These are phyloP conservation scores for Diaporthe citri DNA, from an alignment of 2,329 filamentous ascomycete genomes.

Conservation along the genomic window DNA sequence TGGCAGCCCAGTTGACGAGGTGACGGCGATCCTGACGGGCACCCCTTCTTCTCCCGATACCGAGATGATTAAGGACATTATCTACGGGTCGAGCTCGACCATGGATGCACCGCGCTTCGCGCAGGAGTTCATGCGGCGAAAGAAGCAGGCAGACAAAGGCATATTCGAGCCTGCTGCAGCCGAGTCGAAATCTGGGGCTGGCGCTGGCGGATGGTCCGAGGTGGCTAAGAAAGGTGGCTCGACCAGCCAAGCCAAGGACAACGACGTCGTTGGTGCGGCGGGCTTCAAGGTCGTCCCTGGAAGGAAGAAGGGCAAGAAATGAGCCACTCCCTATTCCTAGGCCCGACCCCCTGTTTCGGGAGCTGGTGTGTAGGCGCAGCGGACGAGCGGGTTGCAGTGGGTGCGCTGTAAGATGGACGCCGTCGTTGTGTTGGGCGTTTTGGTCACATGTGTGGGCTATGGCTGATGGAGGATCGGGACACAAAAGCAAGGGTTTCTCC, in stretches of 20 bases:
- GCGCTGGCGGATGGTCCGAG: slow-evolving; percentile 88
- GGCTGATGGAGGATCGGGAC: not conserved
- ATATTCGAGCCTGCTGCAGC: slow-evolving; percentile 73
- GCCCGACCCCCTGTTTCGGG: not conserved
- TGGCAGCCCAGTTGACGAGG: slow-evolving; percentile 76
- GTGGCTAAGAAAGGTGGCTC: slow-evolving; percentile 91
- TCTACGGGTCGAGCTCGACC: slow-evolving; percentile 90
- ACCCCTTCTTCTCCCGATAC: slow-evolving; percentile 60
- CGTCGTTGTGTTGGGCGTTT: not conserved
- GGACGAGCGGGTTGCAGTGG: not conserved
- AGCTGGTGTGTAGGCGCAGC: not conserved
- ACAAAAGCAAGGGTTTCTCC: not conserved
- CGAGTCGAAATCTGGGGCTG: slow-evolving; percentile 57
- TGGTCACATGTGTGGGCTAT: not conserved
- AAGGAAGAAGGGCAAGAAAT: slow-evolving; percentile 93
- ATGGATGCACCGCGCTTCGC: slow-evolving; percentile 95
- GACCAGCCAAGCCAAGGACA: slow-evolving; percentile 59
- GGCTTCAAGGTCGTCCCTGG: slow-evolving; percentile 91
- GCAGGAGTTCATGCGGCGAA: slow-evolving; percentile 92
- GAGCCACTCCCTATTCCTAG: slow-evolving; percentile 38
- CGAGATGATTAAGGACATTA: slow-evolving; percentile 68
- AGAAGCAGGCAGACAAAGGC: slow-evolving; percentile 93
- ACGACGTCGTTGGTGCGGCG: slow-evolving; percentile 53
- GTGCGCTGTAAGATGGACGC: not conserved
- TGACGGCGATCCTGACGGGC: slow-evolving; percentile 80